A percentile compares a stretch with the other conserved stretches of the same genome.
Evolutionary conservation across 768 basidiomycete species (phyloP).

Genomic region (Russula emetica): DNA sequence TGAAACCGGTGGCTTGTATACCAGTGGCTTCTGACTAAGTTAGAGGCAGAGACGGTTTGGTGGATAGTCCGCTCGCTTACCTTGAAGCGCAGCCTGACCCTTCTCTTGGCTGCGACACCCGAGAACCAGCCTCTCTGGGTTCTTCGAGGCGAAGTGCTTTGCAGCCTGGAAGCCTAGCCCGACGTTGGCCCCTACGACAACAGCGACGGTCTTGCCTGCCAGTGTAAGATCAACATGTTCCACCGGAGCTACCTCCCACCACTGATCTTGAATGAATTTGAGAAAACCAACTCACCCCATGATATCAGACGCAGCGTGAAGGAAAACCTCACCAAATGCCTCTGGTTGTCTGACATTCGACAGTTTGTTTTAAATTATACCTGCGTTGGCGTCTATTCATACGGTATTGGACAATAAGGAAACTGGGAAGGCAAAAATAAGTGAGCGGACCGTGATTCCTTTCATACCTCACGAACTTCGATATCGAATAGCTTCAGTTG

Average conservation of each 20-base stretch:
- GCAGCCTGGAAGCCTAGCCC: constrained; percentile 27
- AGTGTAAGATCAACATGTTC: constrained; percentile 18
- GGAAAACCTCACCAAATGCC: no score
- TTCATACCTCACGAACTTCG: no score
- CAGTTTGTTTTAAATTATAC: no score
- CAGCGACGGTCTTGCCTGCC: constrained; percentile 26
- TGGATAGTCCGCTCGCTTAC: constrained; percentile 11
- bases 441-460: no score
- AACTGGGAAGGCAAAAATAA: no score
- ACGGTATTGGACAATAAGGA: no score
- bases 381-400: no score
- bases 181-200: constrained; percentile 27
- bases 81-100: constrained; percentile 19
- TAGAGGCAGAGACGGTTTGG: not conserved
- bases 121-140: constrained; percentile 22
- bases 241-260: constrained; percentile 10
- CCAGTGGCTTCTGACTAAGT: constrained; percentile 4
- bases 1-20: constrained; percentile 24
- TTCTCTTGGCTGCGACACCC: constrained; percentile 20
- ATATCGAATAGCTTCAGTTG: no score
- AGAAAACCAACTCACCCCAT: constrained; percentile 18
- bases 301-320: not conserved
- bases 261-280: constrained; percentile 16
- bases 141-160: constrained; percentile 23
- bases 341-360: no score